phyloP scores from a whole-genome alignment of 345 rosid species.

The Gossypioides kirkii region DNA sequence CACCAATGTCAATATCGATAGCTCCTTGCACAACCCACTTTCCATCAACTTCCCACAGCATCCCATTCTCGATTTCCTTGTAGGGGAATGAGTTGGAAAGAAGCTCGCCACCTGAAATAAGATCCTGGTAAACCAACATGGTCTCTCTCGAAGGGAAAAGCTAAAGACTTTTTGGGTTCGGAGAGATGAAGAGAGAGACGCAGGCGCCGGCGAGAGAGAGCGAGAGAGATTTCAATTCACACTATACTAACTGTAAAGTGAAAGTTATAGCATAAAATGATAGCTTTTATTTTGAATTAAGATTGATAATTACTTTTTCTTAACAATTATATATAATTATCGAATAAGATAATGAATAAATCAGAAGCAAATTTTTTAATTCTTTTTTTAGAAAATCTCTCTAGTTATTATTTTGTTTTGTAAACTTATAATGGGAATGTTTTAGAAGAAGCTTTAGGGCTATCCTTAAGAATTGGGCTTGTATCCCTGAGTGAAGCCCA shows the following conservation, averaged over 20 bases:
- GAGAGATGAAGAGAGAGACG: conserved; percentile 35
- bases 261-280: no score
- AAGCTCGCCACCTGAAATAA: conserved; percentile 76
- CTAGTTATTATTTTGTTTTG: no score
- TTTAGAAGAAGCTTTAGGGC: not conserved
- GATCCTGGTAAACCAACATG: conserved; percentile 97
- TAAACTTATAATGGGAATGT: no score
- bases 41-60: conserved; percentile 92
- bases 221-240: no score
- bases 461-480: not conserved
- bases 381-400: no score
- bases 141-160: conserved; percentile 29
- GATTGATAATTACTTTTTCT: no score
- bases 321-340: no score
- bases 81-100: conserved; percentile 89
- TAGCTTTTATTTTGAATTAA: no score
- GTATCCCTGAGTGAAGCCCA: not conserved
- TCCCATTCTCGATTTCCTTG: conserved; percentile 72
- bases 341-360: no score
- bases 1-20: conserved; percentile 76
- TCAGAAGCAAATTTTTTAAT: no score
- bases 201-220: conserved; percentile 19
- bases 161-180: not conserved
- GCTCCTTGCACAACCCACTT: conserved; percentile 93
- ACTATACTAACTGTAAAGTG: no score